A percentile compares a stretch with the other conserved stretches of the same genome.
Conservation (phyloP, 139 green algal species). For the Chlamydomonas asymmetrica region DNA sequence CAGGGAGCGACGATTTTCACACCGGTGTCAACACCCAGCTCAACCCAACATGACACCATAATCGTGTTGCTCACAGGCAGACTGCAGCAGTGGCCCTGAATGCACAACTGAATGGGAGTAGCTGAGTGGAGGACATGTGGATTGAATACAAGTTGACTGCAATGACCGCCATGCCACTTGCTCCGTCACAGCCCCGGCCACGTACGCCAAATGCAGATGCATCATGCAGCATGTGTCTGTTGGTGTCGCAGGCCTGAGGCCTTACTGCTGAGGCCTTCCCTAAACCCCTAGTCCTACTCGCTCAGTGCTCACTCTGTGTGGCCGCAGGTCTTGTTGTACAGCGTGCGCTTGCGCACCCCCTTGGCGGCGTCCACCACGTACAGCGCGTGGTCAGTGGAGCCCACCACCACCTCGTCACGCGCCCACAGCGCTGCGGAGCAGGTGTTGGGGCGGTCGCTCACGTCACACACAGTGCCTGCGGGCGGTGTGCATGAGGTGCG, state of each 20-base stretch:
- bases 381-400: slow-evolving; percentile 75
- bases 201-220: no score
- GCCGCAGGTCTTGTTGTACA: slow-evolving; percentile 73
- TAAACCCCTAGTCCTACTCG: not conserved
- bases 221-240: no score
- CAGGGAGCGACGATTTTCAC: no score
- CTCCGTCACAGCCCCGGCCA: no score
- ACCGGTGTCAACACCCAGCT: no score
- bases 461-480: slow-evolving; percentile 44
- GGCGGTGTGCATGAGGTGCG: not conserved
- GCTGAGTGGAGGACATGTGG: no score
- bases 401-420: slow-evolving; percentile 54
- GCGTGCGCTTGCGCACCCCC: slow-evolving; percentile 49
- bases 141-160: no score
- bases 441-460: slow-evolving; percentile 61
- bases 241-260: not conserved
- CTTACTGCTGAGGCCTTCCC: not conserved
- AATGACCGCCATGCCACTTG: no score
- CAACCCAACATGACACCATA: not conserved
- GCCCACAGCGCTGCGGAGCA: slow-evolving; percentile 65
- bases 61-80: not conserved
- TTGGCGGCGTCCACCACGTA: slow-evolving; percentile 63
- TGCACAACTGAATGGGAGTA: slow-evolving; percentile 7
- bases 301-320: slow-evolving; percentile 71
- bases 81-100: not conserved